Conservation (phyloP, 2,329 filamentous ascomycete species). For the Fusarium virguliforme region DNA sequence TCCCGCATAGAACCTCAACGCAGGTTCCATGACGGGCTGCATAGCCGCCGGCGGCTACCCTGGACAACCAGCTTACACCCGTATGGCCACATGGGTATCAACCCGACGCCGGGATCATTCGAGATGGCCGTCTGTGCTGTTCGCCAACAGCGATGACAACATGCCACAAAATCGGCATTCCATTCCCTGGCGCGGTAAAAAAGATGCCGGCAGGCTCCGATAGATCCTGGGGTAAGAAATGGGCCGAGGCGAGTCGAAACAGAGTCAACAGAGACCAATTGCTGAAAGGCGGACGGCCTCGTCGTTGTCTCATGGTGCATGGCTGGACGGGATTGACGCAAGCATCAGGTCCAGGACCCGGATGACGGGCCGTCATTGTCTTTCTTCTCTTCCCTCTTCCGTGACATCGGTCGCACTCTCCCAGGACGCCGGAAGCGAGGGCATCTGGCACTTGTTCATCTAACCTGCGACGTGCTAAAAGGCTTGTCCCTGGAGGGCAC, state of each 20-base stretch:
- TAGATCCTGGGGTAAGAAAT: slow-evolving; percentile 29
- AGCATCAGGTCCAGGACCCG: slow-evolving; percentile 40
- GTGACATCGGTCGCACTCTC: slow-evolving; percentile 37
- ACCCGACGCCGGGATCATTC: slow-evolving; percentile 1
- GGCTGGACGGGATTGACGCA: slow-evolving; percentile 30
- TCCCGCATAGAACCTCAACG: slow-evolving; percentile 1
- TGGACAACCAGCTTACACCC: slow-evolving; percentile 1
- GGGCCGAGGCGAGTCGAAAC: slow-evolving; percentile 20
- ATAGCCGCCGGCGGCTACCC: slow-evolving; percentile 7
- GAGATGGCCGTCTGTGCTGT: slow-evolving; percentile 22
- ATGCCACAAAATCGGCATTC: slow-evolving; percentile 30
- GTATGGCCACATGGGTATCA: slow-evolving; percentile 10
- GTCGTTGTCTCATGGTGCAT: slow-evolving; percentile 11
- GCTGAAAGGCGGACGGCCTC: not conserved
- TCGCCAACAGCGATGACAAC: slow-evolving; percentile 23
- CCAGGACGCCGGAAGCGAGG: slow-evolving; percentile 42
- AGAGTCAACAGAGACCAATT: slow-evolving; percentile 16
- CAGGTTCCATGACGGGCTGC: not conserved
- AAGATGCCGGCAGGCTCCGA: slow-evolving; percentile 18
- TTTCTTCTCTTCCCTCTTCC: not conserved
- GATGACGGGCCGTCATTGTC: slow-evolving; percentile 1
- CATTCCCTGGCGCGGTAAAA: slow-evolving; percentile 11
- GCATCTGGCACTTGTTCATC: slow-evolving; percentile 41
- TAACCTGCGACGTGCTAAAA: slow-evolving; percentile 48
- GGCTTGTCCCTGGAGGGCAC: slow-evolving; percentile 34